Conservation (phyloP, 441 rosid genomes). For the Pelargonium myrrhifolium region DNA sequence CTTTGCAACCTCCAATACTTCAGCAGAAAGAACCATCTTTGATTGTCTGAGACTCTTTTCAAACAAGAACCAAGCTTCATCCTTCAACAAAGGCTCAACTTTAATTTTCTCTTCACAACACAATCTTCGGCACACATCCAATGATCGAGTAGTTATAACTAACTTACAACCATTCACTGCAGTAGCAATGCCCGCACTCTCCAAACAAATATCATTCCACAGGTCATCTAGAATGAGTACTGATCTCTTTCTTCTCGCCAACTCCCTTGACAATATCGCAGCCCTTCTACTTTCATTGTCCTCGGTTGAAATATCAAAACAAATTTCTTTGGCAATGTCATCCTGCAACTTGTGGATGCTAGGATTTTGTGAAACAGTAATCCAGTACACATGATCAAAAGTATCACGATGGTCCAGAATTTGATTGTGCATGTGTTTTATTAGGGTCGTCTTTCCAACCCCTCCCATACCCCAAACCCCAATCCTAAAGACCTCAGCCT, state of each 20-base stretch:
- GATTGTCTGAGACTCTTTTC: background rate
- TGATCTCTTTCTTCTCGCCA: background rate
- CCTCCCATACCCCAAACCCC: too few relatives aligned
- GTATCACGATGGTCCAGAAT: background rate
- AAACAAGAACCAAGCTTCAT: constrained; percentile 11
- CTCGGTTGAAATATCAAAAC: background rate
- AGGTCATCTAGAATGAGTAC: constrained; percentile 24
- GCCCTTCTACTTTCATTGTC: constrained; percentile 7
- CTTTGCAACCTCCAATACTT: too few relatives aligned
- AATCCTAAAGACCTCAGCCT: too few relatives aligned
- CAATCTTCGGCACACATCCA: constrained; percentile 9
- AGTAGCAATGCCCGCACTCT: constrained; percentile 17
- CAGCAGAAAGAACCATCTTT: background rate
- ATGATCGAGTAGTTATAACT: constrained; percentile 18
- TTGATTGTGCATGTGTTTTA: too few relatives aligned
- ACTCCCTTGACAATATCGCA: background rate
- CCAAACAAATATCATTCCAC: background rate
- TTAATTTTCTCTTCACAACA: constrained; percentile 5
- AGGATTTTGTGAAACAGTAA: constrained; percentile 1
- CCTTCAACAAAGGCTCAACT: background rate
- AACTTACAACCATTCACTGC: constrained; percentile 5
- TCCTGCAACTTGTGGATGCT: background rate
- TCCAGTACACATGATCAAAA: constrained; percentile 3
- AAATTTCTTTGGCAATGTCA: background rate
- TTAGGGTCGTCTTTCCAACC: too few relatives aligned